Base-by-base conservation (phyloP, 208 protist species). In the Crithidia bombi region DNA sequence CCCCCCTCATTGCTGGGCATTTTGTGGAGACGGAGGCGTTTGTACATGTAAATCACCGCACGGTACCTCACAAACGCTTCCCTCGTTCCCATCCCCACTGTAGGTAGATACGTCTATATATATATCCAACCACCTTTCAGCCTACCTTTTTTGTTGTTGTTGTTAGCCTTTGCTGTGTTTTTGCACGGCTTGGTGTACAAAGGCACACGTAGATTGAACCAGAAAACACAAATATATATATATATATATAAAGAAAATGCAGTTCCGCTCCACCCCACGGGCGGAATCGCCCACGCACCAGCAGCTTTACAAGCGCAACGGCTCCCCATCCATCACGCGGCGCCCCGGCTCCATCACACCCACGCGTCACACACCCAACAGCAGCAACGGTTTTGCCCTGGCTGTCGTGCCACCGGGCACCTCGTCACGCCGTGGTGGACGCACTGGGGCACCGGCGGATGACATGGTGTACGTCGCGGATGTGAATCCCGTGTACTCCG, bases 401-500 rank as follows among this genome's bases (percentile, higher is more conserved):
- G 39, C 64, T 30, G 33, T 56, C 21, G 25, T 70, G 21, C 41
- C 71, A 17, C 35, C 54, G 1, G 38, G 44, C 38, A 44, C 2
- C 17, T 70, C 71, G 9, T 10, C 63, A 0, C 63, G 36, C 33
- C 55, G 28, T 30, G 51, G 17, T 4, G 39, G 52, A 4, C 28
- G 33, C 35, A n/a, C 10, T 10, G 44, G 49, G 11, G 47, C 44
- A 39, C 30, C 19, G 33, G 58, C 43, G 30, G 55, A 47, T 19
- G 63, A 49, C 5, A 64, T 46, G 59, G 65, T 67, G 11, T 69
- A 82, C 25, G 78, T 90, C 0, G 79, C 81, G n/a, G 88, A 96
- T 81, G 82, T 92, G 28, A 87, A 82, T 61, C 82, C 88, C 15
- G 69, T 76, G 4, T 93, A 81, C 75, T 72, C 65, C 21, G 59